Conservation (phyloP, 352 stramenopile species). For the Globisporangium okanoganense region DNA sequence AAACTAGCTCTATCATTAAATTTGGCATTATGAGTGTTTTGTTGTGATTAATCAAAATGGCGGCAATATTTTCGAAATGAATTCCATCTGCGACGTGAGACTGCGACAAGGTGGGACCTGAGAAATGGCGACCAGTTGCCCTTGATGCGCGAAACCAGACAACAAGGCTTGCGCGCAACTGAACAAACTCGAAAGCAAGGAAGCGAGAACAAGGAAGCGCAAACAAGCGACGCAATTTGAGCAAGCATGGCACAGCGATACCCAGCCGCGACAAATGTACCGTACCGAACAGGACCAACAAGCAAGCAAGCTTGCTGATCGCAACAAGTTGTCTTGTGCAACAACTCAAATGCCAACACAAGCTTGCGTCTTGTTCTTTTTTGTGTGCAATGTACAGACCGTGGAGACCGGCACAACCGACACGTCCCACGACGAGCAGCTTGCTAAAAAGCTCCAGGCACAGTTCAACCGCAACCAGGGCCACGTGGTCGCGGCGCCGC, state of each 20-base stretch:
- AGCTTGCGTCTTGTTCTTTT: not conserved
- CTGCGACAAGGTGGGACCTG: not conserved
- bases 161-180: not conserved
- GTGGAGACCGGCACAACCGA: slow-evolving; percentile 6
- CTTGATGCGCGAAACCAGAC: not conserved
- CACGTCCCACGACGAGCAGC: slow-evolving; percentile 41
- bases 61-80: not conserved
- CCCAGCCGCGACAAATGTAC: not conserved
- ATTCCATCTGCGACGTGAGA: not conserved
- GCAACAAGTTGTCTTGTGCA: not conserved
- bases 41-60: not conserved
- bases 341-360: too few species aligned
- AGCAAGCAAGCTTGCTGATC: not conserved
- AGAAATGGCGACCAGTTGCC: too few species aligned
- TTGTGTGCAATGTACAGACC: not conserved
- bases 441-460: slow-evolving; percentile 51
- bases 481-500: slow-evolving; percentile 36
- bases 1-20: not conserved
- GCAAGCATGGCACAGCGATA: not conserved
- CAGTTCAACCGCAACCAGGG: slow-evolving; percentile 38
- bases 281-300: not conserved
- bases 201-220: not conserved
- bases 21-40: too few species aligned
- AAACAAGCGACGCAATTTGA: not conserved
- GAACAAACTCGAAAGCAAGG: not conserved